phyloP scores from a whole-genome alignment of 1,284 basidiomycete species.

The Sanghuangporus weigelae region DNA sequence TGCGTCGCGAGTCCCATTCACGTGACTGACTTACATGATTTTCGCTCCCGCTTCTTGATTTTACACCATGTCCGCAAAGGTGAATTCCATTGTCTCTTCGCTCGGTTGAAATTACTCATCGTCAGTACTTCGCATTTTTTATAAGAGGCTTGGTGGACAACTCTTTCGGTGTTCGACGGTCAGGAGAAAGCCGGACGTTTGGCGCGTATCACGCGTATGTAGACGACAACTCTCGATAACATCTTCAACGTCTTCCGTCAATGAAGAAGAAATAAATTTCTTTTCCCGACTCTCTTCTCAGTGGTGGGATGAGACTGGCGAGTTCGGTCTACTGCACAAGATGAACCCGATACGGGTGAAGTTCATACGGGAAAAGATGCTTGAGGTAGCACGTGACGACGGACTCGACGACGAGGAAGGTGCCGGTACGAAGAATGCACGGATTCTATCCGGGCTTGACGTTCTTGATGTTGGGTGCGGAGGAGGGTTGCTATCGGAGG shows the following conservation, averaged over 20 bases:
- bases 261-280: constrained; percentile 81
- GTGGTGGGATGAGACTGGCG: constrained; percentile 96
- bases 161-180: neutral
- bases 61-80: too few relatives aligned
- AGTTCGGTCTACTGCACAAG: constrained; percentile 85
- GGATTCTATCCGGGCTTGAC: constrained; percentile 57
- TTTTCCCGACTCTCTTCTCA: constrained; percentile 88
- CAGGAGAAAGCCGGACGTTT: neutral
- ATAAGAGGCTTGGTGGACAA: neutral
- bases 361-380: constrained; percentile 80
- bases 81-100: too few relatives aligned
- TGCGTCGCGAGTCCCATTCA: neutral
- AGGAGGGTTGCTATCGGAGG: constrained; percentile 91
- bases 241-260: constrained; percentile 44
- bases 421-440: constrained; percentile 21
- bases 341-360: constrained; percentile 93
- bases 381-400: constrained; percentile 54
- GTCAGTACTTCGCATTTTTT: too few relatives aligned
- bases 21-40: neutral
- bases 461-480: constrained; percentile 91
- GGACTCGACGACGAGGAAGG: constrained; percentile 32
- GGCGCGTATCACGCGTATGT: neutral
- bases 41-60: too few relatives aligned
- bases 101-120: too few relatives aligned
- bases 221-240: neutral